Conservation (phyloP, 2,329 filamentous ascomycete genomes). For the Aspergillus hiratsukae region DNA sequence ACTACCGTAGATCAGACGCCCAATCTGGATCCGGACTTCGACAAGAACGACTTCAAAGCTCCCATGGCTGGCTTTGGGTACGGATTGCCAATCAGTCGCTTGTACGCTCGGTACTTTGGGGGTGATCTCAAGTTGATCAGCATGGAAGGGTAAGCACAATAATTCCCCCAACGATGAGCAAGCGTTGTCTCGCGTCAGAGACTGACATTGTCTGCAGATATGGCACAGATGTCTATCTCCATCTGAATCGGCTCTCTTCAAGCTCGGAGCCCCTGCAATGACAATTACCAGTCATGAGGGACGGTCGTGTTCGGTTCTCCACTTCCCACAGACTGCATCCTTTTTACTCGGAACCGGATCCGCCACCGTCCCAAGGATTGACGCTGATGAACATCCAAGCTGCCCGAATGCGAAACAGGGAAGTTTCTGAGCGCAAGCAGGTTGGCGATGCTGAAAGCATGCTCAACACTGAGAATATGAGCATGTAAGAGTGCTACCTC, state of each 20-base stretch:
- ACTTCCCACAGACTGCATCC: conserved; percentile 39
- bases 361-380: conserved; percentile 46
- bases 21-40: conserved; percentile 92
- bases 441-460: conserved; percentile 82
- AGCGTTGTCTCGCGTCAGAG: not conserved
- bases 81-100: conserved; percentile 83
- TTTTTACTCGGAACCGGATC: conserved; percentile 32
- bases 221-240: conserved; percentile 96
- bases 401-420: conserved; percentile 64
- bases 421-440: conserved; percentile 82
- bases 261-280: conserved; percentile 97
- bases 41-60: conserved; percentile 98
- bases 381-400: conserved; percentile 50
- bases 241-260: conserved; percentile 90
- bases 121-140: conserved; percentile 96
- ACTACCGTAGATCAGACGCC: conserved; percentile 96
- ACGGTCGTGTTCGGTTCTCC: conserved; percentile 50
- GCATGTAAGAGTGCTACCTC: conserved; percentile 11
- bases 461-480: conserved; percentile 52
- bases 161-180: not conserved
- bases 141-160: conserved; percentile 83
- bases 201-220: conserved; percentile 57
- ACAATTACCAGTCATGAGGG: conserved; percentile 81
- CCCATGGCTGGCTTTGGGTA: conserved; percentile 99
- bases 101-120: conserved; percentile 96